Percentiles rank a stretch among this genome's conserved stretches.
Conservation (phyloP, 352 stramenopile genomes). For the Phytophthora colocasiae region DNA sequence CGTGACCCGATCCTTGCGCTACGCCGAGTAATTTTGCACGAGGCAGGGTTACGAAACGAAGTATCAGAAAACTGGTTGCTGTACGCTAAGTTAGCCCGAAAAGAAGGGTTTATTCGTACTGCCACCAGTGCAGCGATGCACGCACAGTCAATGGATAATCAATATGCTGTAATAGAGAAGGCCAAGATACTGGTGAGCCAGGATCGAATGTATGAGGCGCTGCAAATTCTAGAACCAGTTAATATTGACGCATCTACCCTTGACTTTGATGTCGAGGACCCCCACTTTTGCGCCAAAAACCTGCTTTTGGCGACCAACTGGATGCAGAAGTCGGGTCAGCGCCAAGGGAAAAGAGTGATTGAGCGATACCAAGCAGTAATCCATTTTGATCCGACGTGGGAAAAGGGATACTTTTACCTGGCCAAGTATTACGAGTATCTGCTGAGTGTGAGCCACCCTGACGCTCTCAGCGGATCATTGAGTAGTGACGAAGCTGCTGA, state of each 20-base stretch:
- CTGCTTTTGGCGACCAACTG: conserved; percentile 96
- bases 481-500: conserved; percentile 48
- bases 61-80: conserved; percentile 86
- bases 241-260: conserved; percentile 80
- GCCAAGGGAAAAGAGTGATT: conserved; percentile 94
- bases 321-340: conserved; percentile 95
- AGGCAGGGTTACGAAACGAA: conserved; percentile 64
- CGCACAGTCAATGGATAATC: conserved; percentile 78
- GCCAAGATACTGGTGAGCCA: conserved; percentile 85
- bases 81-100: conserved; percentile 85
- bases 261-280: conserved; percentile 79
- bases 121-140: conserved; percentile 88
- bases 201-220: conserved; percentile 85
- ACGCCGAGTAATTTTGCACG: conserved; percentile 76
- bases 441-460: conserved; percentile 74
- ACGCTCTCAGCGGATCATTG: conserved; percentile 43
- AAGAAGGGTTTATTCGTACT: conserved; percentile 84
- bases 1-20: conserved; percentile 86
- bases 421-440: conserved; percentile 94
- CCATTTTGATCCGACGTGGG: conserved; percentile 93
- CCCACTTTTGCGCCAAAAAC: conserved; percentile 83
- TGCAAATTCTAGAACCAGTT: conserved; percentile 85
- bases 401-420: conserved; percentile 93
- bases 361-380: conserved; percentile 95
- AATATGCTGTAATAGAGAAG: conserved; percentile 77